phyloP scores from a whole-genome alignment of 257 asterid species.

The Capsicum rhomboideum region DNA sequence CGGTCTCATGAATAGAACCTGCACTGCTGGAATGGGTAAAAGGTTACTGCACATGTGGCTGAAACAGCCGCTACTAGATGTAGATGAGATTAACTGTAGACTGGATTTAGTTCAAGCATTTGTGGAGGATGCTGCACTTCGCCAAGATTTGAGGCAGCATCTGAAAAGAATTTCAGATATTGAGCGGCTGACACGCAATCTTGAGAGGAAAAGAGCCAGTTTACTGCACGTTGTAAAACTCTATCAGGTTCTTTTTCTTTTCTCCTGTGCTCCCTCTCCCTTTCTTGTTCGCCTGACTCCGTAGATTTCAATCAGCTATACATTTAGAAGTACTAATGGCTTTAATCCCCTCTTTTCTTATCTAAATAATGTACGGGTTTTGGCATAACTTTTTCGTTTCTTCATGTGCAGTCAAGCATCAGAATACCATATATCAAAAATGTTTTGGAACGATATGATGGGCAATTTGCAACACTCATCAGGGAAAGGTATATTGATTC shows the following conservation, averaged over 20 bases:
- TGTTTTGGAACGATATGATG: constrained; percentile 62
- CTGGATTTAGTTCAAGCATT: constrained; percentile 89
- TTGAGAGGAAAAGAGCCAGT: constrained; percentile 68
- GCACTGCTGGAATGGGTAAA: constrained; percentile 98
- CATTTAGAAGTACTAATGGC: background rate
- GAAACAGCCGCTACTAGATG: constrained; percentile 83
- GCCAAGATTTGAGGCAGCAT: constrained; percentile 90
- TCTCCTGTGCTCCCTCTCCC: background rate
- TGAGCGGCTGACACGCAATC: constrained; percentile 67
- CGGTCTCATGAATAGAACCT: constrained; percentile 92
- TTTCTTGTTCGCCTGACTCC: background rate
- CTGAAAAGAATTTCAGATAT: constrained; percentile 88
- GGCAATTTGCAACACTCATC: constrained; percentile 63
- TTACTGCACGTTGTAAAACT: constrained; percentile 87
- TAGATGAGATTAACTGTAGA: constrained; percentile 68
- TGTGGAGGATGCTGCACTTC: constrained; percentile 74
- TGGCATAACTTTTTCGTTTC: background rate
- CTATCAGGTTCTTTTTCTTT: constrained; percentile 63
- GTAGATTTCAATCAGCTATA: background rate
- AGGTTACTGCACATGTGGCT: constrained; percentile 89
- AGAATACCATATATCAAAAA: constrained; percentile 76
- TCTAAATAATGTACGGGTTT: background rate
- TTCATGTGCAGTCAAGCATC: constrained; percentile 69
- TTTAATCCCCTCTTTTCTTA: background rate
- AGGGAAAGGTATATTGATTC: constrained; percentile 68